These are phyloP conservation scores for Colletotrichum lentis DNA, from an alignment of 2,329 filamentous ascomycete genomes.

Conservation along the genomic window DNA sequence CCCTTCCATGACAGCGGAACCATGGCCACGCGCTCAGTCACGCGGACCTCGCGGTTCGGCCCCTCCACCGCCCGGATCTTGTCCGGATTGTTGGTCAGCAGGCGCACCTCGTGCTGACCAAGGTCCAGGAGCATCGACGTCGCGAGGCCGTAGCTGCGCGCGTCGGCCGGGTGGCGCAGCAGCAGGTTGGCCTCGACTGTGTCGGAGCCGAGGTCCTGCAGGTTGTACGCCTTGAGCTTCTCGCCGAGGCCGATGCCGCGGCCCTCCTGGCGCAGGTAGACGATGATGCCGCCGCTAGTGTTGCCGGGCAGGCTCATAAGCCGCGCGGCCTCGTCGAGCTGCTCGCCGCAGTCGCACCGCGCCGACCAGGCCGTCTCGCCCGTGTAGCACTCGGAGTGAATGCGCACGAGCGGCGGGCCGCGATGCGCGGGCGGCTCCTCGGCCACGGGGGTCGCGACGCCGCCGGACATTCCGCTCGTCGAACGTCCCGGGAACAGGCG, in stretches of 20 bases:
- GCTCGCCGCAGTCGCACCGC: constrained; percentile 96
- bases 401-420: constrained; percentile 80
- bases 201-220: constrained; percentile 96
- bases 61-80: constrained; percentile 96
- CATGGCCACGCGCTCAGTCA: constrained; percentile 93
- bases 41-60: constrained; percentile 84
- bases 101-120: constrained; percentile 77
- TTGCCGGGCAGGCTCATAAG: constrained; percentile 80
- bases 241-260: constrained; percentile 93
- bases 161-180: constrained; percentile 91
- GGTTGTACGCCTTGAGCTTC: constrained; percentile 97
- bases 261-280: constrained; percentile 95
- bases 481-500: constrained; percentile 85
- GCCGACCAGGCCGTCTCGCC: constrained; percentile 99
- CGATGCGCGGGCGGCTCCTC: constrained; percentile 32
- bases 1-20: constrained; percentile 93
- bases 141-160: constrained; percentile 92
- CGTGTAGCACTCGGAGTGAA: constrained; percentile 98
- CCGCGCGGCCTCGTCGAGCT: constrained; percentile 93
- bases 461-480: constrained; percentile 69
- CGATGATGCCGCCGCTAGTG: constrained; percentile 78
- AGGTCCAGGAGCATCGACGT: constrained; percentile 93
- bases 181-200: constrained; percentile 96
- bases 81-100: constrained; percentile 97
- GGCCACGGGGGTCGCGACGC: constrained; percentile 42